These are phyloP conservation scores for Starmerella tilneyi DNA, from an alignment of 805 yeast genomes.

Conservation along the genomic window DNA sequence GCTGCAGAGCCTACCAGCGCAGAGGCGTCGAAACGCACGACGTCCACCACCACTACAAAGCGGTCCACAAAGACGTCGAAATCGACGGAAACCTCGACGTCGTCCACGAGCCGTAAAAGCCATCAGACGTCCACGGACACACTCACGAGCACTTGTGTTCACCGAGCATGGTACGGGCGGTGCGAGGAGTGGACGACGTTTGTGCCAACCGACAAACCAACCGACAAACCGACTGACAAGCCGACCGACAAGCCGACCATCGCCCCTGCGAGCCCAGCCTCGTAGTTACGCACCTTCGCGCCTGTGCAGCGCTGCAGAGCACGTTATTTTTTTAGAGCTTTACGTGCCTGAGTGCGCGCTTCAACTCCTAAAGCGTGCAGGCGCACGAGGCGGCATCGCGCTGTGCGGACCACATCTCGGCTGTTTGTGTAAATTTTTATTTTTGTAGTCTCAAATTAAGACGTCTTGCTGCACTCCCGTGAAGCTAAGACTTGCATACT, in stretches of 20 bases:
- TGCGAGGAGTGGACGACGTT: slow-evolving; percentile 7
- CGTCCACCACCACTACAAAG: neutral
- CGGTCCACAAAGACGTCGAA: slow-evolving; percentile 6
- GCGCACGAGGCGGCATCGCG: too few relatives aligned
- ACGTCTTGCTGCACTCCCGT: too few relatives aligned
- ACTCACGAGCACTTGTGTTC: slow-evolving; percentile 2
- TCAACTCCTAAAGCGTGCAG: too few relatives aligned
- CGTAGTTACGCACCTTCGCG: too few relatives aligned
- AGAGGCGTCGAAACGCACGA: slow-evolving; percentile 2
- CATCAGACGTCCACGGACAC: neutral
- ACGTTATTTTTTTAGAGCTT: too few relatives aligned
- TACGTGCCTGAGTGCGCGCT: too few relatives aligned
- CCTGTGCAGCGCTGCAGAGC: too few relatives aligned
- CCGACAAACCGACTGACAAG: neutral
- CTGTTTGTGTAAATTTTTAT: too few relatives aligned
- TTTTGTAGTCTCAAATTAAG: too few relatives aligned
- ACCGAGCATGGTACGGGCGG: slow-evolving; percentile 8
- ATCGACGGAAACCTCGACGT: slow-evolving; percentile 6
- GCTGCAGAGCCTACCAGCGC: slow-evolving; percentile 6
- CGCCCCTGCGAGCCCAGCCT: too few relatives aligned
- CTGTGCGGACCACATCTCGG: too few relatives aligned
- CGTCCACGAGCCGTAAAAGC: neutral
- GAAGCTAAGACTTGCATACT: too few relatives aligned
- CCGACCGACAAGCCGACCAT: neutral
- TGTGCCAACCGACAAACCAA: slow-evolving; percentile 1